Conservation (phyloP, 1,139 yeast species). For the Yamadazyma spencermartinsiae region DNA sequence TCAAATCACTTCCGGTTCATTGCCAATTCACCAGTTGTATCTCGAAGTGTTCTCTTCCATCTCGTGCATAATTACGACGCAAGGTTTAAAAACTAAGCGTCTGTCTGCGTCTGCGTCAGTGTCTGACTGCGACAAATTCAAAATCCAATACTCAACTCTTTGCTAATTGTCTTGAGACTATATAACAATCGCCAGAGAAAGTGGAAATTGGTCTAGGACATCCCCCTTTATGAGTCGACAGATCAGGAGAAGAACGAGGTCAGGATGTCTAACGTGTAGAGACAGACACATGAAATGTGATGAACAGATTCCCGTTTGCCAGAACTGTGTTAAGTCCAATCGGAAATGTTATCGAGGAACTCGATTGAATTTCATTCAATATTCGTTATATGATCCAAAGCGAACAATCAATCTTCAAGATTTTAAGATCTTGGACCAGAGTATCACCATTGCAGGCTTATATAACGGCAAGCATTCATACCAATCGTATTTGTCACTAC, state of each 20-base stretch:
- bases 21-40: no score
- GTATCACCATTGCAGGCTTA: constrained; percentile 42
- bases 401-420: constrained; percentile 10
- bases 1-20: no score
- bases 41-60: no score
- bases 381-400: constrained; percentile 41
- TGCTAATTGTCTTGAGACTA: no score
- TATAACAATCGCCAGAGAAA: no score
- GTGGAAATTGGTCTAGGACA: no score
- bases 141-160: no score
- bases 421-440: constrained; percentile 37
- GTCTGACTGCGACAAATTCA: no score
- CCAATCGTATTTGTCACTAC: constrained; percentile 33
- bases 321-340: constrained; percentile 43
- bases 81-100: no score
- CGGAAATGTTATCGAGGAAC: constrained; percentile 46
- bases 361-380: constrained; percentile 47
- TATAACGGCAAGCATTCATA: constrained; percentile 37
- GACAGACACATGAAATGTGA: constrained; percentile 53
- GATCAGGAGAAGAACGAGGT: constrained; percentile 39
- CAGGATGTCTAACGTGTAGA: constrained; percentile 50
- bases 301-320: constrained; percentile 48
- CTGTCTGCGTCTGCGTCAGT: no score
- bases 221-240: constrained; percentile 14
- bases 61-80: no score